Evolutionary conservation across 1,284 basidiomycete species (phyloP).

Genomic region (Puccinia triticina): DNA sequence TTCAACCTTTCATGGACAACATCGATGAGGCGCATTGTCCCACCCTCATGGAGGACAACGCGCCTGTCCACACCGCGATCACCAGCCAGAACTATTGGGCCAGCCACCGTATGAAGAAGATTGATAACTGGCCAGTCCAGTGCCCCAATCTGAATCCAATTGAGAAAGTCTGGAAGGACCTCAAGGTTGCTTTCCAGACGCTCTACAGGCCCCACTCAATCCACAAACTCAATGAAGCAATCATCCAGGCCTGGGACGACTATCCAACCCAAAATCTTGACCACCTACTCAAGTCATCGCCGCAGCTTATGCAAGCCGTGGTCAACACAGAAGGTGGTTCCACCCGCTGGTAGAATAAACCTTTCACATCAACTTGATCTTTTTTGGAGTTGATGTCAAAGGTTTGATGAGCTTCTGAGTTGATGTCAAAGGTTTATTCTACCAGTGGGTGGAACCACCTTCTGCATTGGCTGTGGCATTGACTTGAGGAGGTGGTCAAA

Average conservation of each 20-base stretch:
- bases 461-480: no score
- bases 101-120: background rate
- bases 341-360: no score
- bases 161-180: background rate
- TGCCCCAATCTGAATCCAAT: slow-evolving; percentile 23
- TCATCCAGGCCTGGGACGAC: background rate
- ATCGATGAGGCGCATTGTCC: background rate
- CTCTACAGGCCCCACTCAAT: background rate
- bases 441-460: no score
- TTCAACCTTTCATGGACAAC: background rate
- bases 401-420: no score
- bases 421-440: no score
- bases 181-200: background rate
- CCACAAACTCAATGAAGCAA: background rate
- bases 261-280: background rate
- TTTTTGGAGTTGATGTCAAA: no score
- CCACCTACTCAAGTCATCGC: background rate
- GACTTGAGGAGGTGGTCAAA: no score
- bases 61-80: no score
- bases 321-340: no score
- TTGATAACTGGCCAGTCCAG: slow-evolving; percentile 14
- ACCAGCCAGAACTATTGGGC: background rate
- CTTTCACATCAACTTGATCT: no score
- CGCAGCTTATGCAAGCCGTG: background rate
- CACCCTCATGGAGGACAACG: slow-evolving; percentile 17